phyloP scores from a whole-genome alignment of 768 basidiomycete genomes.

The Rhizopogon vinicolor region DNA sequence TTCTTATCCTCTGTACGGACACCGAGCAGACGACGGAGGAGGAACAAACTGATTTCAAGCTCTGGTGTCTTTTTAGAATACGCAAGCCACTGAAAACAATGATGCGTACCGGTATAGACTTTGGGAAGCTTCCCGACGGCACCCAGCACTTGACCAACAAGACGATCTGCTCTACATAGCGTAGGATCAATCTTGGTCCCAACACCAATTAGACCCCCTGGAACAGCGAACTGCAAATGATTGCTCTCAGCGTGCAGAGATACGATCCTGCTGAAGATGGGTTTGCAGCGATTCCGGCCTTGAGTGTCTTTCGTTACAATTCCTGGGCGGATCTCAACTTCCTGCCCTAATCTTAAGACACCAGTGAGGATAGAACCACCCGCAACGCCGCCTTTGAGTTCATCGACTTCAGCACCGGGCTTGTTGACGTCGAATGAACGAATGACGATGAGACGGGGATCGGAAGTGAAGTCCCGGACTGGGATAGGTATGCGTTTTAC shows the following conservation, averaged over 20 bases:
- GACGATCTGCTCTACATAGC: constrained; percentile 91
- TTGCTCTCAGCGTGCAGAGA: constrained; percentile 95
- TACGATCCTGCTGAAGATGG: constrained; percentile 89
- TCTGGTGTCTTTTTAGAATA: constrained; percentile 38
- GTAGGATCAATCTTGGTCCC: constrained; percentile 97
- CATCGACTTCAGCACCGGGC: constrained; percentile 94
- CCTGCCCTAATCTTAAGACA: constrained; percentile 83
- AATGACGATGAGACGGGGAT: constrained; percentile 95
- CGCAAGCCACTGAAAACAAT: background rate
- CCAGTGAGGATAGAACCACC: constrained; percentile 95
- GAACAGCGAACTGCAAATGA: constrained; percentile 90
- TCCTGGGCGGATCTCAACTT: constrained; percentile 96
- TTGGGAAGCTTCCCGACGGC: constrained; percentile 92
- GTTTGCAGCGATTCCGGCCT: constrained; percentile 87
- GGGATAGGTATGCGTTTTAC: constrained; percentile 96
- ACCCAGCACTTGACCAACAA: constrained; percentile 95
- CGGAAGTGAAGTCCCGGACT: constrained; percentile 85
- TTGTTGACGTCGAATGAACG: constrained; percentile 99
- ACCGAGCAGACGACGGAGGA: constrained; percentile 92
- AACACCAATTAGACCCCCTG: constrained; percentile 97
- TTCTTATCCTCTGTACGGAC: constrained; percentile 99
- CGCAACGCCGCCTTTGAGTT: constrained; percentile 96
- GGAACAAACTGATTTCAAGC: constrained; percentile 89
- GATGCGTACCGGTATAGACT: constrained; percentile 74
- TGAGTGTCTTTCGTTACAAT: constrained; percentile 93